Conservation (phyloP, 2,329 filamentous ascomycete genomes). For the Endoconidiophora polonica region DNA sequence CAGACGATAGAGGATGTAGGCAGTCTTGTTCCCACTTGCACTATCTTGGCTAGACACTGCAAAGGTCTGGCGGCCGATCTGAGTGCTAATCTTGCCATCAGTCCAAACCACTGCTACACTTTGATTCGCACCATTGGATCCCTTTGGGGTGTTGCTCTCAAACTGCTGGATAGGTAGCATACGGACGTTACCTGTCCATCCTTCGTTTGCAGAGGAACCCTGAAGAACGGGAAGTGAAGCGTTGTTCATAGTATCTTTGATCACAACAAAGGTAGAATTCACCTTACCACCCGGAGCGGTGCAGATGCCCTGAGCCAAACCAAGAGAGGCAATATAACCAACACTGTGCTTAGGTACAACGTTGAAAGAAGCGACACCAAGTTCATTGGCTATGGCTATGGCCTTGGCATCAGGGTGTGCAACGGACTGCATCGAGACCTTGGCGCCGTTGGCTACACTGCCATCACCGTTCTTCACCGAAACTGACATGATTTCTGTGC, state of each 20-base stretch:
- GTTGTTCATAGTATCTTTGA: neutral
- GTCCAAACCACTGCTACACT: constrained; percentile 4
- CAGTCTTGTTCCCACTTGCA: neutral
- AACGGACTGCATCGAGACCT: neutral
- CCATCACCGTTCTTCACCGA: constrained; percentile 6
- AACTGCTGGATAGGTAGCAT: neutral
- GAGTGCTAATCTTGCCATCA: neutral
- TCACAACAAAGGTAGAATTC: neutral
- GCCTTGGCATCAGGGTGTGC: constrained; percentile 6
- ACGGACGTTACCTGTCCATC: neutral
- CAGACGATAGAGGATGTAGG: constrained; percentile 6
- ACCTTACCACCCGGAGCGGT: constrained; percentile 6
- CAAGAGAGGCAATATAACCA: constrained; percentile 6
- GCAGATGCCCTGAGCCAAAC: constrained; percentile 1
- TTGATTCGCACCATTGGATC: neutral
- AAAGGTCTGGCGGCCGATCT: neutral
- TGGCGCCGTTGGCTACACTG: neutral
- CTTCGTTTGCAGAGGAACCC: neutral
- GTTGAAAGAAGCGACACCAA: constrained; percentile 2
- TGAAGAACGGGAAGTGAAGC: neutral
- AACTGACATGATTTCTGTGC: neutral
- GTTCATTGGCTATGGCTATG: neutral
- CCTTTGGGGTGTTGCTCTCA: neutral
- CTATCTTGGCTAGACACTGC: neutral
- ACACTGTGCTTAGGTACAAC: constrained; percentile 8